Evolutionary conservation across 768 basidiomycete genomes (phyloP).

Genomic region (Lentinula edodes): DNA sequence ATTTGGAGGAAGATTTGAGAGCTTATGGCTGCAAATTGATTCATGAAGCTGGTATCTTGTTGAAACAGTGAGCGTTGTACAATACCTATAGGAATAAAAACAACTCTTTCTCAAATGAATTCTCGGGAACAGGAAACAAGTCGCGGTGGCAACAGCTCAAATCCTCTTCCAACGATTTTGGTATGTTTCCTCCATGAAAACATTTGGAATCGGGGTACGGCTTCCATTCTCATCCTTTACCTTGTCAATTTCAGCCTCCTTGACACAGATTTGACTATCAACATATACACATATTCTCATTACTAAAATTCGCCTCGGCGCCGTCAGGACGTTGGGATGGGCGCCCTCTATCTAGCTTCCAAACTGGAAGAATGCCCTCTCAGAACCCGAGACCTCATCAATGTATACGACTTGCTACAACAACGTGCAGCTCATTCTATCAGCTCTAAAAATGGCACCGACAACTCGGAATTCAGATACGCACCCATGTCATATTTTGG

Average conservation of each 20-base stretch:
- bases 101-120: not conserved
- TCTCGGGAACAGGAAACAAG: constrained; percentile 69
- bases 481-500: constrained; percentile 87
- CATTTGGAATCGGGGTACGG: constrained; percentile 88
- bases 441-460: constrained; percentile 21
- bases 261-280: not conserved
- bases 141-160: constrained; percentile 94
- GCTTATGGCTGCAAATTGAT: constrained; percentile 93
- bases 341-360: constrained; percentile 81
- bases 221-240: constrained; percentile 7
- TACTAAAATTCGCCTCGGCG: constrained; percentile 1
- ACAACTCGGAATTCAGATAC: constrained; percentile 49
- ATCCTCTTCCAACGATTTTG: constrained; percentile 96
- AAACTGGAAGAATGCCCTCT: constrained; percentile 91
- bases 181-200: constrained; percentile 92
- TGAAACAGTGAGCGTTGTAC: constrained; percentile 66
- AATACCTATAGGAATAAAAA: not conserved
- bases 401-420: constrained; percentile 87
- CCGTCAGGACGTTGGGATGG: constrained; percentile 79
- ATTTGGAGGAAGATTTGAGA: constrained; percentile 84
- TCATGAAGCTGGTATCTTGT: constrained; percentile 87
- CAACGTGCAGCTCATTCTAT: constrained; percentile 61
- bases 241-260: constrained; percentile 3
- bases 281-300: not conserved
- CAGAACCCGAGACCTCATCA: constrained; percentile 90